Evolutionary conservation across 2,329 filamentous ascomycete genomes (phyloP).

Genomic region (Aspergillus chevalieri): DNA sequence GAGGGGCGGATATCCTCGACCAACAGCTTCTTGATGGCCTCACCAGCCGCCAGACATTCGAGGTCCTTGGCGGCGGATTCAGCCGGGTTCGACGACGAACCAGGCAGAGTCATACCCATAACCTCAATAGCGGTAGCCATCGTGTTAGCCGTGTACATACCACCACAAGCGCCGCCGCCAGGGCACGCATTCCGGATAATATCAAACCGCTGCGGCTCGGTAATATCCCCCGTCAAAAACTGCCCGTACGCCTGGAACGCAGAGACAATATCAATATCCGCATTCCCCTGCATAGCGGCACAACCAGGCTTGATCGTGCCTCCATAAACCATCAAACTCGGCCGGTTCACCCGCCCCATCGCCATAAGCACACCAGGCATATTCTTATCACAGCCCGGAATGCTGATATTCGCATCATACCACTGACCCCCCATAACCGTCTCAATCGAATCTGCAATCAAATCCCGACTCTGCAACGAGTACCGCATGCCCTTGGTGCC

Average conservation of each 20-base stretch:
- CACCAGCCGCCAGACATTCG: constrained; percentile 67
- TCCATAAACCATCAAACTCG: constrained; percentile 95
- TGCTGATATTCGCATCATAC: constrained; percentile 96
- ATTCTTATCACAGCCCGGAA: constrained; percentile 99
- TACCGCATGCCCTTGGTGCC: constrained; percentile 96
- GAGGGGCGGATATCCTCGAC: constrained; percentile 69
- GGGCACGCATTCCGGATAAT: constrained; percentile 49
- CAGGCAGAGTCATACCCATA: constrained; percentile 73
- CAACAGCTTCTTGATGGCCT: constrained; percentile 67
- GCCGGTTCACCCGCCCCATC: constrained; percentile 90
- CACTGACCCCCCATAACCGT: constrained; percentile 98
- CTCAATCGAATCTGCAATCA: constrained; percentile 97
- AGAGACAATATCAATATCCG: constrained; percentile 85
- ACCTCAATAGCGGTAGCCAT: constrained; percentile 64
- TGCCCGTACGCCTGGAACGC: constrained; percentile 98
- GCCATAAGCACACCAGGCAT: constrained; percentile 92
- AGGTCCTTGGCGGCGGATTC: constrained; percentile 64
- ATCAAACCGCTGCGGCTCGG: constrained; percentile 84
- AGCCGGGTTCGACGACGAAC: constrained; percentile 72
- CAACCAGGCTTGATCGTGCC: constrained; percentile 91
- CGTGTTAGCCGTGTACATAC: constrained; percentile 71
- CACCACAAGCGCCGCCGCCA: constrained; percentile 72
- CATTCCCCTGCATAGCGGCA: constrained; percentile 64
- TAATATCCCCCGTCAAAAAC: constrained; percentile 86
- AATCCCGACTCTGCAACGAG: constrained; percentile 86